Evolutionary conservation across 306 rosid genomes (phyloP), one percentile per base, ranked within the genome.

Genomic region (Ormosia semicastrata): DNA sequence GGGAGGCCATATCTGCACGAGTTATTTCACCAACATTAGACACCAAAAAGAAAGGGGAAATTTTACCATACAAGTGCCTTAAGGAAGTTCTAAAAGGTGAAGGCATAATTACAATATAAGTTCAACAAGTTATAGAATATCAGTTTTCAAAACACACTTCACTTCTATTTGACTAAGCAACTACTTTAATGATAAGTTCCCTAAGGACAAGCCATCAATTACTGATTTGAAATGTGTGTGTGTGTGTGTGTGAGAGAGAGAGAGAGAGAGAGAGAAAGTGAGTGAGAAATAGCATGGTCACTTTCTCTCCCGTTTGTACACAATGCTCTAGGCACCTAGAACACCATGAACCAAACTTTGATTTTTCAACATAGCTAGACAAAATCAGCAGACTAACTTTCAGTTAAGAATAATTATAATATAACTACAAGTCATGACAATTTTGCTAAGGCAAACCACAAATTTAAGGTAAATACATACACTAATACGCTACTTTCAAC

Each of bases 1-100:
- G 75, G 99, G 99, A 77, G 99, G 99, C 99, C 99, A 96, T 88
- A 96, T 92, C 99, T 96, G 88, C 87, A 87, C 43, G 77, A 59
- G 69, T 62, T 66, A 80, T 62, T 59, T 76, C 77, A 79, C 67
- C 41, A 65, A 44, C n/a, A 74, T 80, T 39, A 67, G 56, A 59
- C 40, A 73, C 1, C 4, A 30, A 14, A 67, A 62, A 43, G 14
- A 47, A 24, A 9, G 41, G 49, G 59, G 4, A 41, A 50, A 17
- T 44, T 30, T 57, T 15, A 5, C 33, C 17, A 37, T 24, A 69
- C 72, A 43, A 78, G 36, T n/a, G 47, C 58, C 67, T n/a, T 12
- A 64, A 68, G 47, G 15, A 82, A 29, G 36, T 67, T 83, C 60
- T 53, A n/a, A 68, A 43, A 41, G 81, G 71, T 65, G 57, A 49